phyloP scores from a whole-genome alignment of 225 moss, liverwort and hornwort genomes.

The Neckera pumila region DNA sequence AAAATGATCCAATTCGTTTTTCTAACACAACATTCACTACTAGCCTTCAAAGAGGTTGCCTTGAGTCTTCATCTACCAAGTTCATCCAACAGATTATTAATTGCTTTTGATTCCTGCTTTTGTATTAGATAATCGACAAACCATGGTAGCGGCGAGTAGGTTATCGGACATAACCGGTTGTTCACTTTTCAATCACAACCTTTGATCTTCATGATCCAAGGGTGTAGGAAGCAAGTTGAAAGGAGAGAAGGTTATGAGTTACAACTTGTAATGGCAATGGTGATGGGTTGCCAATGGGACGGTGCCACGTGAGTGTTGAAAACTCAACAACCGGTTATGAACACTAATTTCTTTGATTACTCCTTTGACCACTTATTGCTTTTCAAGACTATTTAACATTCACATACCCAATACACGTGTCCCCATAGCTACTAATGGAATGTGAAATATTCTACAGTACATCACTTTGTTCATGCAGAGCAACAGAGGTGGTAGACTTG shows the following conservation, averaged over 20 bases:
- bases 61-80: not conserved
- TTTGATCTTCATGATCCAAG: too few relatives aligned
- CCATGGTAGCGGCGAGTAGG: too few relatives aligned
- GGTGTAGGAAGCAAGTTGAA: too few relatives aligned
- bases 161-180: too few relatives aligned
- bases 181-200: too few relatives aligned
- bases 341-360: not conserved
- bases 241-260: too few relatives aligned
- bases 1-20: not conserved
- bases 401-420: accelerated
- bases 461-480: accelerated
- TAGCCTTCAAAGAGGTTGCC: not conserved
- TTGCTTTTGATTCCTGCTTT: not conserved
- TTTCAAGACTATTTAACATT: not conserved
- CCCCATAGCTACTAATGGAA: not conserved
- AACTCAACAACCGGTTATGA: too few relatives aligned
- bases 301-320: too few relatives aligned
- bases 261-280: too few relatives aligned
- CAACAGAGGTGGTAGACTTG: accelerated
- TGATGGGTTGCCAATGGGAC: too few relatives aligned
- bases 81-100: not conserved
- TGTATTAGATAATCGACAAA: too few relatives aligned
- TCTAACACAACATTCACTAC: accelerated
- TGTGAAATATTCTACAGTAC: not conserved
- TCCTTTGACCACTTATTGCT: not conserved